Evolutionary conservation across 352 stramenopile species (phyloP).

Genomic region (Thalassiosira mediterranea): DNA sequence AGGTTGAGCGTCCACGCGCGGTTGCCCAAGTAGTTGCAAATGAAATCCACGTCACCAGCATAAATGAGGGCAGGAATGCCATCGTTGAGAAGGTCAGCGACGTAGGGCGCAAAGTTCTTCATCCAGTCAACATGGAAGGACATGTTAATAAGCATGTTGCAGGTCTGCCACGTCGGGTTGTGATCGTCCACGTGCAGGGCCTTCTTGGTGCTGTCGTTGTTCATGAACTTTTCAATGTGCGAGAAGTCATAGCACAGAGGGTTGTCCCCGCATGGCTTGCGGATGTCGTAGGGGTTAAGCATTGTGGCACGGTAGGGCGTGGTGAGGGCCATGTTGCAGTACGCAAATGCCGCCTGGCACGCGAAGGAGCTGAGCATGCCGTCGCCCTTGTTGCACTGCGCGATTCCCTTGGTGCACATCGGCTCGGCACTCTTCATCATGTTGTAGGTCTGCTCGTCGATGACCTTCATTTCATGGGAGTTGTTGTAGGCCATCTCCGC

Average conservation of each 20-base stretch:
- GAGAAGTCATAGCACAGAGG: conserved; percentile 96
- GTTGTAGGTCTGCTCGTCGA: conserved; percentile 73
- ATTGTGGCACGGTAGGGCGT: conserved; percentile 81
- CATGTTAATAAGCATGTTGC: conserved; percentile 94
- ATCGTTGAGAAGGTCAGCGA: conserved; percentile 90
- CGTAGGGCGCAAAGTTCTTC: conserved; percentile 92
- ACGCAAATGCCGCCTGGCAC: conserved; percentile 88
- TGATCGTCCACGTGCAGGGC: conserved; percentile 88
- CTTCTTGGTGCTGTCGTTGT: conserved; percentile 85
- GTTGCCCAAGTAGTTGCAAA: conserved; percentile 97
- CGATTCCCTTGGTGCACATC: conserved; percentile 84
- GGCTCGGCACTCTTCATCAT: conserved; percentile 71
- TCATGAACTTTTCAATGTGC: conserved; percentile 91
- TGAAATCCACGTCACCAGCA: conserved; percentile 94
- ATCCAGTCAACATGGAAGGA: conserved; percentile 95
- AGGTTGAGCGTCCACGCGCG: conserved; percentile 91
- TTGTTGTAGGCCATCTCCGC: conserved; percentile 84
- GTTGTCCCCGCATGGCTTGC: conserved; percentile 88
- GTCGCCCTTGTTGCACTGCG: conserved; percentile 85
- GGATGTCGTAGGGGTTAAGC: conserved; percentile 91
- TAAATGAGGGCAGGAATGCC: conserved; percentile 94
- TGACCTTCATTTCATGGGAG: conserved; percentile 70
- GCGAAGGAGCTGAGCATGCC: conserved; percentile 63
- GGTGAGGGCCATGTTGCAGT: conserved; percentile 89
- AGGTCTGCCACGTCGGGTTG: conserved; percentile 87